These are phyloP conservation scores for Naganishia randhawae DNA, from an alignment of 768 basidiomycete genomes.

Conservation along the genomic window DNA sequence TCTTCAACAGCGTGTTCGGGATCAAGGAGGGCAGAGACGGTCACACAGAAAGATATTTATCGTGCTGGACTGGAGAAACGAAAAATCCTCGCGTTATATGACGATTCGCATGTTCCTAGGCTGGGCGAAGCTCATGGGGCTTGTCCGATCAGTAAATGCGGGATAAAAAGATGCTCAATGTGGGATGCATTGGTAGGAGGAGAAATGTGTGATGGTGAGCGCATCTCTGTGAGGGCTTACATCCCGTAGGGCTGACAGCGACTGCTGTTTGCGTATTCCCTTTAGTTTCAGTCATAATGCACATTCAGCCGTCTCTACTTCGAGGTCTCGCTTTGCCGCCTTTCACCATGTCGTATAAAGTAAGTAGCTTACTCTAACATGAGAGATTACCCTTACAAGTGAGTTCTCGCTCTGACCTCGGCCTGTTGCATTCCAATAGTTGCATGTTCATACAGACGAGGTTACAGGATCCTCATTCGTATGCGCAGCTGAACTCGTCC, in stretches of 20 bases:
- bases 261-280: background rate
- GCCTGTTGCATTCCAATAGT: background rate
- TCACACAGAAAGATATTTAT: background rate
- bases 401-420: background rate
- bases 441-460: conserved; percentile 28
- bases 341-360: conserved; percentile 15
- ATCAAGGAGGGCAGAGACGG: too few relatives aligned
- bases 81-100: background rate
- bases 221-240: background rate
- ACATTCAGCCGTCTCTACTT: conserved; percentile 21
- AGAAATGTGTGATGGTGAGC: conserved; percentile 20
- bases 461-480: conserved; percentile 24
- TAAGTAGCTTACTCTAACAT: background rate
- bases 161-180: conserved; percentile 22
- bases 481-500: conserved; percentile 29
- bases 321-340: background rate
- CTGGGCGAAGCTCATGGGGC: conserved; percentile 14
- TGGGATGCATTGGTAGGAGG: conserved; percentile 22
- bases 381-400: background rate
- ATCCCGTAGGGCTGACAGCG: too few relatives aligned
- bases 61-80: background rate
- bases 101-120: background rate
- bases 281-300: conserved; percentile 13
- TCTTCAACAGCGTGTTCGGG: background rate
- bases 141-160: conserved; percentile 25